phyloP scores from a whole-genome alignment of 345 rosid species.

The sweet orange (Citrus sinensis) region DVS_A1.0 CM039165.1:36701001-36701500 shows the following conservation, averaged over 20 bases:
- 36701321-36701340: constrained; percentile 92
- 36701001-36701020: constrained; percentile 52
- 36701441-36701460: constrained; percentile 58
- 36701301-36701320: constrained; percentile 83
- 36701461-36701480: constrained; percentile 55
- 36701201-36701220: constrained; percentile 68
- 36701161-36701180: constrained; percentile 80
- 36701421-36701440: constrained; percentile 53
- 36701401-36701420: constrained; percentile 66
- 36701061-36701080: constrained; percentile 54
- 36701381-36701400: constrained; percentile 79
- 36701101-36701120: constrained; percentile 32
- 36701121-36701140: constrained; percentile 22
- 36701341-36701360: constrained; percentile 97
- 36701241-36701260: constrained; percentile 85
- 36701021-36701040: constrained; percentile 59
- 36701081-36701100: constrained; percentile 49
- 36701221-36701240: constrained; percentile 61
- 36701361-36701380: constrained; percentile 80
- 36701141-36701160: constrained; percentile 65
- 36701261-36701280: constrained; percentile 85
- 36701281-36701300: constrained; percentile 77
- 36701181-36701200: constrained; percentile 70
- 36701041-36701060: constrained; percentile 49
- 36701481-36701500: constrained; percentile 85